Conservation (phyloP, 179 eudicot genomes). For the Actinidia chinensis region DNA sequence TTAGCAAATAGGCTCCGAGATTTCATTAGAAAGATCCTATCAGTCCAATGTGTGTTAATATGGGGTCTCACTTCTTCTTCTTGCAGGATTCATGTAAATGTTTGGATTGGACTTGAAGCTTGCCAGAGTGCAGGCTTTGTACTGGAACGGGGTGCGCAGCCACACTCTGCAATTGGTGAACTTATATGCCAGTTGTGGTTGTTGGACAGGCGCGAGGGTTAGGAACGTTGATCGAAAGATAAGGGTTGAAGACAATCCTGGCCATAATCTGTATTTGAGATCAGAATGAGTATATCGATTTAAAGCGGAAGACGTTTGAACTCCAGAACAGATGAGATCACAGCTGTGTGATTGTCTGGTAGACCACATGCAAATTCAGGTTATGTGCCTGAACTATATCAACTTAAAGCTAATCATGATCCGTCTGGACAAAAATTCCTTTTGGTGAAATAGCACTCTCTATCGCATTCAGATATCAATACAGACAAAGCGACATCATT, state of each 20-base stretch:
- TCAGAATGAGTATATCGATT: conserved; percentile 38
- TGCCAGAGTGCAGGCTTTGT: conserved; percentile 56
- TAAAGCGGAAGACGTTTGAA: conserved; percentile 35
- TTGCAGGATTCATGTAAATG: conserved; percentile 50
- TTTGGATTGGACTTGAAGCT: conserved; percentile 58
- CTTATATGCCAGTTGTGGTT: conserved; percentile 52
- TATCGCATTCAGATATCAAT: too few species aligned
- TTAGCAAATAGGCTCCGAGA: conserved; percentile 38
- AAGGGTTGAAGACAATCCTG: conserved; percentile 43
- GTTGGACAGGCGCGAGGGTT: conserved; percentile 49
- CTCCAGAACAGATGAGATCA: conserved; percentile 33
- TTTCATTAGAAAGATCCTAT: conserved; percentile 46
- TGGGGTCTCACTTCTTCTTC: conserved; percentile 58
- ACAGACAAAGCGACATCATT: too few species aligned
- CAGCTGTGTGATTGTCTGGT: conserved; percentile 33
- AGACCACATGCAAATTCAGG: conserved; percentile 33
- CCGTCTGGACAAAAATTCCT: not conserved
- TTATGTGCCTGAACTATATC: not conserved
- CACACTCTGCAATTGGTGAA: conserved; percentile 53
- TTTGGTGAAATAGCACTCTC: not conserved
- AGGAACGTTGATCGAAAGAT: conserved; percentile 49
- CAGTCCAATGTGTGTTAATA: conserved; percentile 44
- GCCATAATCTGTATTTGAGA: conserved; percentile 55
- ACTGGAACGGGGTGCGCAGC: conserved; percentile 48
- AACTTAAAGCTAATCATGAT: not conserved